Percentiles rank a stretch among this genome's conserved stretches.
Conservation (phyloP, 169 alveolate genomes). For the Plasmodium yoelii region DNA sequence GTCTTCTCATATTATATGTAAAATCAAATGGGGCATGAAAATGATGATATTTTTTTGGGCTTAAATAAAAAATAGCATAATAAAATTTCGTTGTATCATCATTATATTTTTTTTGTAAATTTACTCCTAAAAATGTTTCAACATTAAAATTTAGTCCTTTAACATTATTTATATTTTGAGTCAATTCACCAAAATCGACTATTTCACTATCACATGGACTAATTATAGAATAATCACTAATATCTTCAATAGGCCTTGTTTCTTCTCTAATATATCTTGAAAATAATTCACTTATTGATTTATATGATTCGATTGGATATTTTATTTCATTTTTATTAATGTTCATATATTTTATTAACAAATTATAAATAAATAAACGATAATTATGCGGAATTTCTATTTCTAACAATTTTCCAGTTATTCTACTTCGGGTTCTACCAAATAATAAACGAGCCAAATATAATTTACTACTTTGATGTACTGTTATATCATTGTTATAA, state of each 20-base stretch:
- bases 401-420: constrained; percentile 28
- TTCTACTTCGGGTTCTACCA: constrained; percentile 66
- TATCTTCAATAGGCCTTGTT: constrained; percentile 57
- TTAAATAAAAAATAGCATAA: constrained; percentile 70
- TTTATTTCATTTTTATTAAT: constrained; percentile 66
- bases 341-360: constrained; percentile 30
- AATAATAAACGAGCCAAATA: constrained; percentile 51
- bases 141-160: constrained; percentile 57
- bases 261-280: constrained; percentile 66
- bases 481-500: constrained; percentile 9
- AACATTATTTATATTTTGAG: constrained; percentile 20
- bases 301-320: constrained; percentile 70
- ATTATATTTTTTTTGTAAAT: constrained; percentile 41
- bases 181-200: constrained; percentile 59
- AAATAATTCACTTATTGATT: constrained; percentile 47
- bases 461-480: constrained; percentile 18
- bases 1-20: constrained; percentile 58
- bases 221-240: constrained; percentile 44
- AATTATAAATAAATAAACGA: constrained; percentile 31
- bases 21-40: constrained; percentile 77
- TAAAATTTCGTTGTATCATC: constrained; percentile 49
- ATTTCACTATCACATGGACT: constrained; percentile 70
- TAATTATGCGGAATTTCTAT: constrained; percentile 30
- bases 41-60: constrained; percentile 62
- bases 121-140: constrained; percentile 43